These are phyloP conservation scores for Diplosphaera chodatii DNA, from an alignment of 139 green algal genomes.

Conservation along the genomic window DNA sequence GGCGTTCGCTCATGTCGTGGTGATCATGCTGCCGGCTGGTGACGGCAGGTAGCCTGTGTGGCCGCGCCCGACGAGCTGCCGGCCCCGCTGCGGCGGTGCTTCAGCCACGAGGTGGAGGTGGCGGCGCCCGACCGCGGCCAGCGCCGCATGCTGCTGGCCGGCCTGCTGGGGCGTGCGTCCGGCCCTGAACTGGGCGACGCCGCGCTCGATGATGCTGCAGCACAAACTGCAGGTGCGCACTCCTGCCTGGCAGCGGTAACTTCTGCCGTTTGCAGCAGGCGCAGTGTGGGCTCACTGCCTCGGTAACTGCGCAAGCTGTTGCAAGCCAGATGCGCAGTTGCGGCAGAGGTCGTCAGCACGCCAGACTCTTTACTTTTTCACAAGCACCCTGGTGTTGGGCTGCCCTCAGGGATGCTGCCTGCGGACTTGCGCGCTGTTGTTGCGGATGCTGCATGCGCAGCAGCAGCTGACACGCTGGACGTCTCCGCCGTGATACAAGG, in stretches of 20 bases:
- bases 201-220: conserved; percentile 24
- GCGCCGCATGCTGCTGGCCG: conserved; percentile 16
- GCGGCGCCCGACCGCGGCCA: conserved; percentile 31
- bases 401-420: conserved; percentile 51
- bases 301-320: too few species aligned
- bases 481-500: conserved; percentile 7
- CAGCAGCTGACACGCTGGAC: conserved; percentile 9
- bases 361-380: too few species aligned
- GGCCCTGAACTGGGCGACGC: neutral
- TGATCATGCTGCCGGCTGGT: too few species aligned
- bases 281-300: too few species aligned
- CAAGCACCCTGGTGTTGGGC: too few species aligned
- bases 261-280: too few species aligned
- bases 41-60: conserved; percentile 51
- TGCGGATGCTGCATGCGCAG: conserved; percentile 47
- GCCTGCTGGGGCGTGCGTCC: conserved; percentile 19
- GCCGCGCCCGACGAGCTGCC: conserved; percentile 43
- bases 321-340: too few species aligned
- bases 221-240: conserved; percentile 47
- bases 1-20: too few species aligned
- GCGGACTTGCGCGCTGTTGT: conserved; percentile 63
- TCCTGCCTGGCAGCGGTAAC: too few species aligned
- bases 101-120: conserved; percentile 74
- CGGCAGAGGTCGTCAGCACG: too few species aligned
- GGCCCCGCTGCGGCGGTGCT: conserved; percentile 58